Evolutionary conservation across 805 yeast genomes (phyloP).

Genomic region (Saturnispora galanensis): DNA sequence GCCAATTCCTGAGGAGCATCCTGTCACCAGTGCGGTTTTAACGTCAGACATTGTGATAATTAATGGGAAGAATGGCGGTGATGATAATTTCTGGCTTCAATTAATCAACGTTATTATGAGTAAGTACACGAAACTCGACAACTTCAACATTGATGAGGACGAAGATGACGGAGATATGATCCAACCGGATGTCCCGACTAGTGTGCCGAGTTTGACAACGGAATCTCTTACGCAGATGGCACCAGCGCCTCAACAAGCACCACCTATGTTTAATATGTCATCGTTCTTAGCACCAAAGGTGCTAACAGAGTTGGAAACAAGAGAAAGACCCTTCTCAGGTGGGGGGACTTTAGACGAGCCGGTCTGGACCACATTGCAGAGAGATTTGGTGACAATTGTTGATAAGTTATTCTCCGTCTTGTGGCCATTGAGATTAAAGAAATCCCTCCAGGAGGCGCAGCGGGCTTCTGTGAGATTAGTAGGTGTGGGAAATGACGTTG

Average conservation of each 20-base stretch:
- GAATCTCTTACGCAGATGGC: background rate
- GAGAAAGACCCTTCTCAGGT: slow-evolving; percentile 44
- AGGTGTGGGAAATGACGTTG: slow-evolving; percentile 13
- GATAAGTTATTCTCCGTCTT: slow-evolving; percentile 27
- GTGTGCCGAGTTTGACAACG: no score
- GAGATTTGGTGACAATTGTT: slow-evolving; percentile 28
- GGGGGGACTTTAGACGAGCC: slow-evolving; percentile 54
- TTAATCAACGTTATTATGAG: background rate
- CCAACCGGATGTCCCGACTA: slow-evolving; percentile 23
- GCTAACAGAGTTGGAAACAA: slow-evolving; percentile 16
- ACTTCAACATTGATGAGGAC: background rate
- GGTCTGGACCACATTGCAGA: slow-evolving; percentile 35
- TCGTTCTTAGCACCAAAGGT: slow-evolving; percentile 28
- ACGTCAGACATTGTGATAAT: slow-evolving; percentile 1
- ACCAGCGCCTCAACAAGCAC: slow-evolving; percentile 5
- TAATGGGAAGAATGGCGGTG: no score
- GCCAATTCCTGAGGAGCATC: slow-evolving; percentile 55
- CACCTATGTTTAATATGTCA: slow-evolving; percentile 21
- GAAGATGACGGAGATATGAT: slow-evolving; percentile 27
- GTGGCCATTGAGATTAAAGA: slow-evolving; percentile 29
- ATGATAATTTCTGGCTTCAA: background rate
- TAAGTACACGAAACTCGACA: background rate
- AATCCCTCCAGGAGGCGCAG: slow-evolving; percentile 20
- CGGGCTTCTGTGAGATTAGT: slow-evolving; percentile 14
- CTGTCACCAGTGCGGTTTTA: slow-evolving; percentile 42